Evolutionary conservation across 2,329 filamentous ascomycete genomes (phyloP), one percentile per base, ranked within the genome.

Genomic region (Pseudogymnoascus sp.): DNA sequence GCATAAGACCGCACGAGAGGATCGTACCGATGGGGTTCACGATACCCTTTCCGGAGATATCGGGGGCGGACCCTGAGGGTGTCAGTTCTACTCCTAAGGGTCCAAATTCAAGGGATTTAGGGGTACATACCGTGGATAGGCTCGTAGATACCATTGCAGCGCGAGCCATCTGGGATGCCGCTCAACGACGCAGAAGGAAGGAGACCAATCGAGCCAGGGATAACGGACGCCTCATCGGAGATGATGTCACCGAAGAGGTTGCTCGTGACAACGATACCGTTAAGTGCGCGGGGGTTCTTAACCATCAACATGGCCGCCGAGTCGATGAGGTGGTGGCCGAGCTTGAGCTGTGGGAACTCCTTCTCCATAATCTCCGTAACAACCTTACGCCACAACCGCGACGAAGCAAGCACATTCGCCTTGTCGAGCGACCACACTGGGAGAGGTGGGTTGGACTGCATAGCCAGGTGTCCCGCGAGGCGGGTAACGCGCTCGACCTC

Each of bases 161-260:
- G 87, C 69, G 80, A 83, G 61, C 90, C 90, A 74, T 95, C 91
- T 0, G 93, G 93, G 63, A 96, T 85, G 40, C 89, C 90, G 66
- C 87, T 89, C 73, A 97, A 78, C 75, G 88, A 94, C 10, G 93
- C 93, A 73, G 88, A 93, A 26, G 93, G 93, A 68, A 96, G 78
- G 66, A 97, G 79, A 31, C 94, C 93, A 68, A 97, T 84, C 69
- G 87, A 92, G 13, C 93, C 93, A 2, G 93, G 91, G 68, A 97
- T 97, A 59, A 96, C 92, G 69, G 88, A 92, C 4, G 93, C 92
- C 81, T 97, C 93, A 73, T 97, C 93, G 72, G 84, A 90, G 72
- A 99, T 92, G 72, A 97, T 97, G 75, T 97, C 93, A 65, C 93
- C 94, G 73, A 96, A 96, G 68, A 97, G 74, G 76, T 97, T 99